phyloP scores from a whole-genome alignment of 495 filamentous ascomycete species.

The Glutinoglossum americanum region DNA sequence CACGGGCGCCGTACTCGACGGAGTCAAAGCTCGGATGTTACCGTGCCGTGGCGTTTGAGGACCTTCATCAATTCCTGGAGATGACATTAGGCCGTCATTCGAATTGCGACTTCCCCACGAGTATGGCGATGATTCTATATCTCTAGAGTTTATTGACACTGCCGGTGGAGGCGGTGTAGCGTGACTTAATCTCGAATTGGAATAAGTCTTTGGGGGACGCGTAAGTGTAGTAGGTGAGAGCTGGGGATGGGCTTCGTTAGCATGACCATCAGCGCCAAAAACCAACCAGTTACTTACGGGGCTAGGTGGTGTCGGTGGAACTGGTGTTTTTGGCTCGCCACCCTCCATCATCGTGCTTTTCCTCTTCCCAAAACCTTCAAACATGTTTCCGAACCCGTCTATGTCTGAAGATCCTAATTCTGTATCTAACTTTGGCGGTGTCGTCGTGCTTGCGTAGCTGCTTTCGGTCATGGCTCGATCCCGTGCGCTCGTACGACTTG shows the following conservation, averaged over 20 bases:
- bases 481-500: slow-evolving; percentile 7
- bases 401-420: slow-evolving; percentile 24
- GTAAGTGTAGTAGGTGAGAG: background rate
- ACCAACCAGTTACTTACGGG: background rate
- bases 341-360: background rate
- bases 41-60: background rate
- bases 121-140: slow-evolving; percentile 24
- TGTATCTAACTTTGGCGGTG: slow-evolving; percentile 43
- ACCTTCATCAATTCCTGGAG: slow-evolving; percentile 10
- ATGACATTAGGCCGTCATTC: slow-evolving; percentile 34
- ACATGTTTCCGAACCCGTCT: slow-evolving; percentile 48
- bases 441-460: slow-evolving; percentile 35
- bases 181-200: background rate
- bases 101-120: slow-evolving; percentile 51
- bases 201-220: background rate
- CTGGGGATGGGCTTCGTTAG: background rate
- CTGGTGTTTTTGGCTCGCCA: background rate
- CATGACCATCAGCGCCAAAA: background rate
- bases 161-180: background rate
- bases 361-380: slow-evolving; percentile 34
- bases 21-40: background rate
- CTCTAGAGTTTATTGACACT: background rate
- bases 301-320: background rate
- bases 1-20: background rate
- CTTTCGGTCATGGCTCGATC: slow-evolving; percentile 25